Evolutionary conservation across 306 rosid species (phyloP).

Genomic region (Coriaria nepalensis): DNA sequence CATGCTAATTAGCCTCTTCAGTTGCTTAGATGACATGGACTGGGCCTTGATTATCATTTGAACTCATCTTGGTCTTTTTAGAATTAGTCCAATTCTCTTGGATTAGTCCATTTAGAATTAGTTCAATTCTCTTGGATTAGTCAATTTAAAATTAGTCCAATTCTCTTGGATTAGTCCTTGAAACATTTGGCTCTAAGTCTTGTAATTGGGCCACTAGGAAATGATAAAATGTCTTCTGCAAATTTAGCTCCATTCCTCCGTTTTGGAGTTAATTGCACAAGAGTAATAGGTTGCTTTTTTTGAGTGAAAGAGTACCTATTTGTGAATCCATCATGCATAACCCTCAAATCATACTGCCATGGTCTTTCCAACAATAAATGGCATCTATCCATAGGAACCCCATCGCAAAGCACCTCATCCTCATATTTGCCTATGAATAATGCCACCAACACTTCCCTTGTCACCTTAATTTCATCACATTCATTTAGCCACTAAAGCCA

Average conservation of each 20-base stretch:
- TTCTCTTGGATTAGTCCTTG: background rate
- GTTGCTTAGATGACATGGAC: background rate
- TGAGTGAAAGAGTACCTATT: background rate
- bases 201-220: too few species aligned
- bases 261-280: slow-evolving; percentile 2
- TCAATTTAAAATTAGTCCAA: background rate
- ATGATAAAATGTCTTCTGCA: too few species aligned
- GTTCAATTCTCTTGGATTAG: background rate
- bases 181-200: too few species aligned
- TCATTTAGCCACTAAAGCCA: slow-evolving; percentile 2
- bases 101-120: background rate
- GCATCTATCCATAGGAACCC: too few species aligned
- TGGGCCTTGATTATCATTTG: background rate
- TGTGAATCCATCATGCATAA: background rate
- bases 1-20: slow-evolving; percentile 1
- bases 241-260: too few species aligned
- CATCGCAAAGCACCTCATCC: slow-evolving; percentile 1
- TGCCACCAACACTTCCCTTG: slow-evolving; percentile 2
- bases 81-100: background rate
- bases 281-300: background rate
- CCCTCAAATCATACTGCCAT: background rate
- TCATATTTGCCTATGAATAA: background rate
- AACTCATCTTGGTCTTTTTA: too few species aligned
- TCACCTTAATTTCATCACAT: slow-evolving; percentile 4
- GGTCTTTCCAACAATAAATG: background rate